Percentiles rank a stretch among this genome's conserved stretches.
Conservation (phyloP, 2,329 filamentous ascomycete genomes). For the Clarireedia hainanense region DNA sequence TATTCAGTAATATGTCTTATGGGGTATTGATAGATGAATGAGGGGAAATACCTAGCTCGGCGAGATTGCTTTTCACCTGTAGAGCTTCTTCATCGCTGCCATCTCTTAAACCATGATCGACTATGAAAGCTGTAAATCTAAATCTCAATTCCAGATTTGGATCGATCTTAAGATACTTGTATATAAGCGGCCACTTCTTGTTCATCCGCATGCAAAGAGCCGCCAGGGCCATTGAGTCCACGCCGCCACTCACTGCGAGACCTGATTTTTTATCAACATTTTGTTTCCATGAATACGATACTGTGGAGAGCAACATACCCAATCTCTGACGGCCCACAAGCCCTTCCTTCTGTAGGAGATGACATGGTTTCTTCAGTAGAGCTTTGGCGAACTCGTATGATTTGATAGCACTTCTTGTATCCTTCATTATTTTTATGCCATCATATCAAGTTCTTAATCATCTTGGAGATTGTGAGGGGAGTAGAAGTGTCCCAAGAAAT, state of each 20-base stretch:
- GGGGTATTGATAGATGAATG: neutral
- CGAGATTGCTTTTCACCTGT: slow-evolving; percentile 33
- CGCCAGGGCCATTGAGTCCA: slow-evolving; percentile 96
- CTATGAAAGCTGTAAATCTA: slow-evolving; percentile 39
- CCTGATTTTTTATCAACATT: slow-evolving; percentile 34
- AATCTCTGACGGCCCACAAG: neutral
- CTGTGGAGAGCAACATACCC: neutral
- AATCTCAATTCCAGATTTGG: slow-evolving; percentile 12
- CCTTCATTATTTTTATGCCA: slow-evolving; percentile 4
- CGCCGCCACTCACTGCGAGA: slow-evolving; percentile 82
- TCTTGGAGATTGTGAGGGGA: neutral
- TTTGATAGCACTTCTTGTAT: slow-evolving; percentile 5
- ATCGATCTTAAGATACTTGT: neutral
- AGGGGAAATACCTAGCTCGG: slow-evolving; percentile 17
- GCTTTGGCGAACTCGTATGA: slow-evolving; percentile 15
- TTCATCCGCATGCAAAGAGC: slow-evolving; percentile 52
- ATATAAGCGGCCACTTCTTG: slow-evolving; percentile 3
- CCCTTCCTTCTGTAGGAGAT: neutral
- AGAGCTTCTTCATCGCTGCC: slow-evolving; percentile 46
- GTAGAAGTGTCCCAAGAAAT: neutral
- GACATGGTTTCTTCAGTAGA: slow-evolving; percentile 12
- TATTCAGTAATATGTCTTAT: neutral
- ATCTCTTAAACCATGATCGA: slow-evolving; percentile 51
- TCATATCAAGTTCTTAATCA: neutral
- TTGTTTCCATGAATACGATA: neutral